Conservation (phyloP, 257 asterid species). For the Nicotiana undulata region DNA sequence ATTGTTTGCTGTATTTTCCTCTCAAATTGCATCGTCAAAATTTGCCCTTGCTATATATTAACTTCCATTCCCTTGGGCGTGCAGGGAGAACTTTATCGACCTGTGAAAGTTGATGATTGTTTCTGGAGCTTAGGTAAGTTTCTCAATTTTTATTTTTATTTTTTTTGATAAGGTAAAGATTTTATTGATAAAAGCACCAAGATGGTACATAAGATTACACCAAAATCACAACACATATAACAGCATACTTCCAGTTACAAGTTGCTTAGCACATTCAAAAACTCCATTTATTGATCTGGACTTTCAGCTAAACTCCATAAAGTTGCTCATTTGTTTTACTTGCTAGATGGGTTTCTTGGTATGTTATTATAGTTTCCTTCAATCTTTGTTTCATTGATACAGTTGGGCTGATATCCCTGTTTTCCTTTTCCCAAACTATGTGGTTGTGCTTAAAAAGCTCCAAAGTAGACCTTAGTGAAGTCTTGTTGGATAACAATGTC, state of each 20-base stretch:
- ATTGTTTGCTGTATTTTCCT: neutral
- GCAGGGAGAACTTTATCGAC: conserved; percentile 64
- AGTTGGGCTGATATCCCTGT: neutral
- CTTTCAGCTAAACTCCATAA: no score
- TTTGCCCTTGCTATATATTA: neutral
- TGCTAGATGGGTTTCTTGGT: neutral
- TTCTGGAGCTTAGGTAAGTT: conserved; percentile 77
- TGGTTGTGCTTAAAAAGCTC: neutral
- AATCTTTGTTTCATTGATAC: neutral
- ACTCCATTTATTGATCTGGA: no score
- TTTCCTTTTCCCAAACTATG: neutral
- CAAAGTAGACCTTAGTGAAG: neutral
- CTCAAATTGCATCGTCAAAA: neutral
- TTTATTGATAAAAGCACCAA: no score
- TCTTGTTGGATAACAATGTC: neutral
- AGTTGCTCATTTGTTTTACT: conserved; percentile 7
- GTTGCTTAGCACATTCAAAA: no score
- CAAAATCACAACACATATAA: no score
- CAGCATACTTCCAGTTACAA: no score
- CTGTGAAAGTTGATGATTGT: conserved; percentile 73
- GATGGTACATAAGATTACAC: no score
- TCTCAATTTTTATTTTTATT: no score
- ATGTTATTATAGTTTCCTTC: neutral
- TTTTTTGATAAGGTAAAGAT: no score
- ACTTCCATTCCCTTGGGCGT: conserved; percentile 11